phyloP scores from a whole-genome alignment of 116 monocot species.

The Trichopus zeylanicus region DNA sequence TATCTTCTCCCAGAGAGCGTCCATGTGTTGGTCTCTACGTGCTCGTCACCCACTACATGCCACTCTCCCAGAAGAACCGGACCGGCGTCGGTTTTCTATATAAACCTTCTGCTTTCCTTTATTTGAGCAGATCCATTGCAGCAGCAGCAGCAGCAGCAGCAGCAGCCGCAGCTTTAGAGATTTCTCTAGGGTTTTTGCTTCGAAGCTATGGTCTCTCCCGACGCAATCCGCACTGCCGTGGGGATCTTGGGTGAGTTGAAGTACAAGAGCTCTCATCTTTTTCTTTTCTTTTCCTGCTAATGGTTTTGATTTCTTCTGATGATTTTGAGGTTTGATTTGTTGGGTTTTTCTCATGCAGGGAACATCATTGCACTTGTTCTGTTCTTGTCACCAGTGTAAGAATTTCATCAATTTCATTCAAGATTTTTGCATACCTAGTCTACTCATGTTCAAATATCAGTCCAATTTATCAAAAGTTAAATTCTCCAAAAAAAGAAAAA shows the following conservation, averaged over 20 bases:
- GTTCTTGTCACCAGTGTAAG: constrained; percentile 47
- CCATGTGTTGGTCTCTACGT: not conserved
- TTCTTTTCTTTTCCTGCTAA: not conserved
- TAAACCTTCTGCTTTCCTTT: not conserved
- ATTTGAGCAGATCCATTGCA: not conserved
- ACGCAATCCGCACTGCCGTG: constrained; percentile 40
- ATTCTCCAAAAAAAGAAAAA: too few species aligned
- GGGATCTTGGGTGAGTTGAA: constrained; percentile 44
- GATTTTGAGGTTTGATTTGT: not conserved
- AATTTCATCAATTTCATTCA: not conserved
- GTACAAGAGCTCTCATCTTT: not conserved
- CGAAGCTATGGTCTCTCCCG: constrained; percentile 56
- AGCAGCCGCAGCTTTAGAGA: not conserved
- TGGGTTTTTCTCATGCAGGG: constrained; percentile 16
- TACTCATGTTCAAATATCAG: not conserved
- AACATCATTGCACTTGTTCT: constrained; percentile 32
- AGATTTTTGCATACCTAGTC: not conserved
- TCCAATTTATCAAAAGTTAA: too few species aligned
- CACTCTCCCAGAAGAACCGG: not conserved
- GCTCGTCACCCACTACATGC: not conserved
- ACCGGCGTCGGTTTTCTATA: not conserved
- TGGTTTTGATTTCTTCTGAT: not conserved
- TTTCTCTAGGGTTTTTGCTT: not conserved
- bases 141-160: not conserved
- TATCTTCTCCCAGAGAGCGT: not conserved